Percentiles rank a stretch among this genome's conserved stretches.
phyloP scores from a whole-genome alignment of 805 yeast genomes.

The Cyberlindnera suaveolens region DNA sequence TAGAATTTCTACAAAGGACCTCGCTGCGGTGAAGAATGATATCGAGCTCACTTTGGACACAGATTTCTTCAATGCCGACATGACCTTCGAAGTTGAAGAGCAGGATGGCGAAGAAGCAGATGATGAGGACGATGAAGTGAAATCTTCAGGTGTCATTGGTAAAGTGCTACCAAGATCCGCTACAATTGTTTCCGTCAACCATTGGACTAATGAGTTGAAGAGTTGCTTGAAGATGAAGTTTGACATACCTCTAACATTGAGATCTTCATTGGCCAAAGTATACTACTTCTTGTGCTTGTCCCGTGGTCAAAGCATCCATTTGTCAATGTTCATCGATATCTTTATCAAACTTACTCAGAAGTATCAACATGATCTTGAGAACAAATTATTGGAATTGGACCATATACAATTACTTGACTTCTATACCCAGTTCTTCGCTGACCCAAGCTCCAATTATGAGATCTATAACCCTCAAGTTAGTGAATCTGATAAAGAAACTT shows the following conservation, averaged over 20 bases:
- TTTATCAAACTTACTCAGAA: slow-evolving; percentile 49
- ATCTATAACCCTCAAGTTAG: slow-evolving; percentile 26
- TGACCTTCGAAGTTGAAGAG: slow-evolving; percentile 30
- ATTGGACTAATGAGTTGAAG: slow-evolving; percentile 83
- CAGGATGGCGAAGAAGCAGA: slow-evolving; percentile 31
- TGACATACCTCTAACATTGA: slow-evolving; percentile 63
- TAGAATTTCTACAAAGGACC: slow-evolving; percentile 60
- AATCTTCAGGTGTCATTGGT: slow-evolving; percentile 42
- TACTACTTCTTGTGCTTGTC: slow-evolving; percentile 67
- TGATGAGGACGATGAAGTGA: slow-evolving; percentile 31
- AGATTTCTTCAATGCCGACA: slow-evolving; percentile 37
- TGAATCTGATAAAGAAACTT: slow-evolving; percentile 39
- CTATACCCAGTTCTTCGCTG: slow-evolving; percentile 32
- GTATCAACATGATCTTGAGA: slow-evolving; percentile 25
- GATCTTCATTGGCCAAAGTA: slow-evolving; percentile 57
- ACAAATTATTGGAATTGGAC: slow-evolving; percentile 28
- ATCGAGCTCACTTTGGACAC: slow-evolving; percentile 49
- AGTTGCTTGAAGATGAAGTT: slow-evolving; percentile 75
- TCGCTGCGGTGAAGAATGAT: slow-evolving; percentile 39
- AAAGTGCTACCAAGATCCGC: slow-evolving; percentile 62
- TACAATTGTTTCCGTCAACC: slow-evolving; percentile 65
- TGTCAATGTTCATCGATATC: slow-evolving; percentile 54
- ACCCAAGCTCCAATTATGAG: slow-evolving; percentile 44
- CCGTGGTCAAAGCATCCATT: slow-evolving; percentile 61
- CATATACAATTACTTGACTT: slow-evolving; percentile 28